A percentile compares a stretch with the other conserved stretches of the same genome.
phyloP scores from a whole-genome alignment of 805 yeast species.

The Ogataea methanolica region DNA sequence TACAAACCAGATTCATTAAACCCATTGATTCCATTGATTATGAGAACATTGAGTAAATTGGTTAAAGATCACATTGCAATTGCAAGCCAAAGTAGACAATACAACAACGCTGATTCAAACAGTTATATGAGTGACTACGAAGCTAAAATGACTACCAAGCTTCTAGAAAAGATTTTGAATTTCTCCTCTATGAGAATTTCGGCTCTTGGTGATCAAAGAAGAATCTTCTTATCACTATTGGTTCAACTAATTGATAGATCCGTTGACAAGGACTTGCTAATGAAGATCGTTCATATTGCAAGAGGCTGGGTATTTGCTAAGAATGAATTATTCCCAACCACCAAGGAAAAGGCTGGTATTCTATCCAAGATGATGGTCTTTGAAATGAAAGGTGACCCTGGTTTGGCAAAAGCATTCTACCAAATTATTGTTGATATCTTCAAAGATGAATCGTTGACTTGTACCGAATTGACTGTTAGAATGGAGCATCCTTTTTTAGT shows the following conservation, averaged over 20 bases:
- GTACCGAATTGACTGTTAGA: conserved; percentile 86
- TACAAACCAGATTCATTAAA: conserved; percentile 73
- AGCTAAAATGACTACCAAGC: conserved; percentile 71
- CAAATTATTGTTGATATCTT: conserved; percentile 84
- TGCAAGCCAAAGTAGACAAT: conserved; percentile 42
- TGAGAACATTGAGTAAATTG: conserved; percentile 84
- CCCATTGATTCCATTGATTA: conserved; percentile 65
- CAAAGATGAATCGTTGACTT: conserved; percentile 68
- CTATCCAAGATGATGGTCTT: conserved; percentile 90
- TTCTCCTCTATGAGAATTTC: conserved; percentile 79
- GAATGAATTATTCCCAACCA: conserved; percentile 83
- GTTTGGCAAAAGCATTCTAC: conserved; percentile 72
- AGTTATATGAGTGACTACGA: conserved; percentile 50
- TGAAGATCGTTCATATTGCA: conserved; percentile 71
- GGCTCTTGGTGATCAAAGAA: conserved; percentile 86
- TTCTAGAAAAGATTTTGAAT: conserved; percentile 71
- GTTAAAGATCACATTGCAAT: conserved; percentile 81
- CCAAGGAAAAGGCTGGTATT: conserved; percentile 93
- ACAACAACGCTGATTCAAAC: conserved; percentile 15
- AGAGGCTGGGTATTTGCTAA: conserved; percentile 87
- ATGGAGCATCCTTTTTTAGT: conserved; percentile 96
- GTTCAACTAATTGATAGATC: conserved; percentile 91
- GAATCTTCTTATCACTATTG: conserved; percentile 77
- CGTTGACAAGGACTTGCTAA: conserved; percentile 66
- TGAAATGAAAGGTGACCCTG: conserved; percentile 81